Conservation (phyloP, 371 early-diverging fungal genomes). For the Capillidium heterosporum region DNA sequence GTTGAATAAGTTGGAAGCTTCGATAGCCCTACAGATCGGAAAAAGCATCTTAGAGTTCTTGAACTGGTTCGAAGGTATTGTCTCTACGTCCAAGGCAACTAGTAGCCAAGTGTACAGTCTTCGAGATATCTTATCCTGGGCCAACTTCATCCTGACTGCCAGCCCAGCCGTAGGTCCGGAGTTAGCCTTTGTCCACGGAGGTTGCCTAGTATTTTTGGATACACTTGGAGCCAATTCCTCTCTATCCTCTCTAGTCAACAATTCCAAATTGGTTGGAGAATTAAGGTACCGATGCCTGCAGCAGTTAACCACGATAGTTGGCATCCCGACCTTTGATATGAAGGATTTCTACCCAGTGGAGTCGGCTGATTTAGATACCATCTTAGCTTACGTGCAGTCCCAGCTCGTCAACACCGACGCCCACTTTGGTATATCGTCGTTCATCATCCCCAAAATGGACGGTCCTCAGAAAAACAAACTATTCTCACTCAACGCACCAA, state of each 20-base stretch:
- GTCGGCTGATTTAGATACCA: conserved; percentile 16
- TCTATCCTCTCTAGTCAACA: conserved; percentile 35
- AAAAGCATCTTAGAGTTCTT: conserved; percentile 33
- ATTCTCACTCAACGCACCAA: conserved; percentile 78
- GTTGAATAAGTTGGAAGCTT: conserved; percentile 9
- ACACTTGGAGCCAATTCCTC: conserved; percentile 81
- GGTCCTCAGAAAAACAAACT: conserved; percentile 24
- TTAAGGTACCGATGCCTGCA: conserved; percentile 30
- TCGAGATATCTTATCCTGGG: conserved; percentile 90
- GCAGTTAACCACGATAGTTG: conserved; percentile 11
- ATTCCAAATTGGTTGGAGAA: conserved; percentile 23
- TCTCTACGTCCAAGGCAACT: neutral
- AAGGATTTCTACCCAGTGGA: conserved; percentile 8
- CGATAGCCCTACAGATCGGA: conserved; percentile 9
- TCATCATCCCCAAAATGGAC: conserved; percentile 48
- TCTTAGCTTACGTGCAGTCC: conserved; percentile 23
- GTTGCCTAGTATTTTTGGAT: conserved; percentile 82
- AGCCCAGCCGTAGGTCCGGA: conserved; percentile 1
- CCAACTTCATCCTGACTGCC: conserved; percentile 47
- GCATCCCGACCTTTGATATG: conserved; percentile 2
- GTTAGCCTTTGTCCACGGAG: conserved; percentile 80
- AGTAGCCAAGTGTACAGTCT: conserved; percentile 40
- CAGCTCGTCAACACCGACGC: conserved; percentile 17
- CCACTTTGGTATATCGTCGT: conserved; percentile 52
- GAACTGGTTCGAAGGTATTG: conserved; percentile 19